These are phyloP conservation scores for Yamadazyma songkhlaensis DNA, from an alignment of 1,139 yeast species.

Conservation along the genomic window DNA sequence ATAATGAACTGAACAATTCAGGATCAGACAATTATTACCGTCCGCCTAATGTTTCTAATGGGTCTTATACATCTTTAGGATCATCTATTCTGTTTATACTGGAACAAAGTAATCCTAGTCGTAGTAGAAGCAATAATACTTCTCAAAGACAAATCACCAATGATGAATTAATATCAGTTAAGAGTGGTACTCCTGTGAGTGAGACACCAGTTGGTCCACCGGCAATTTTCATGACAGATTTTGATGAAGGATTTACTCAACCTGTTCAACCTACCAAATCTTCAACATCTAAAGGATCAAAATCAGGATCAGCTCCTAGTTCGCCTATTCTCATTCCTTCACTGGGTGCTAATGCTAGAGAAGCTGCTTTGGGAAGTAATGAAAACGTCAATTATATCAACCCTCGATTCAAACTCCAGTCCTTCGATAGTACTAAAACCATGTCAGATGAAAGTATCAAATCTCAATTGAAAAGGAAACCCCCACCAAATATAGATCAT, in stretches of 20 bases:
- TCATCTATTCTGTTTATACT: constrained; percentile 9
- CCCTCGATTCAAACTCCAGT: constrained; percentile 7
- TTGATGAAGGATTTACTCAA: constrained; percentile 6
- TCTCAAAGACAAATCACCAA: neutral
- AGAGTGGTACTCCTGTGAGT: neutral
- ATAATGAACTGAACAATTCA: constrained; percentile 8
- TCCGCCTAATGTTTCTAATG: constrained; percentile 3
- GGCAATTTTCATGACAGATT: constrained; percentile 4
- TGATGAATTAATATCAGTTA: neutral
- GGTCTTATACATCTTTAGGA: constrained; percentile 15
- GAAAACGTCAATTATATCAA: constrained; percentile 13
- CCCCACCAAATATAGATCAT: constrained; percentile 21
- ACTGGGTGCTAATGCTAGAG: constrained; percentile 19
- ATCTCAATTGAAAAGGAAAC: constrained; percentile 22
- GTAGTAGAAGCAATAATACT: neutral
- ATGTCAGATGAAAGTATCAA: constrained; percentile 12
- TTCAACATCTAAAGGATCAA: constrained; percentile 1
- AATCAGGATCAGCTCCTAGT: constrained; percentile 10
- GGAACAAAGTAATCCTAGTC: neutral
- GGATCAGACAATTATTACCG: constrained; percentile 6
- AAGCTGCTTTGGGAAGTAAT: constrained; percentile 16
- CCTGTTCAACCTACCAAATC: constrained; percentile 12
- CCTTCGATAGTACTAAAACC: constrained; percentile 12
- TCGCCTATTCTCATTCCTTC: constrained; percentile 19
- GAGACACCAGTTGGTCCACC: constrained; percentile 1